Evolutionary conservation across 495 filamentous ascomycete genomes (phyloP).

Genomic region (Lophiostoma macrostomum): DNA sequence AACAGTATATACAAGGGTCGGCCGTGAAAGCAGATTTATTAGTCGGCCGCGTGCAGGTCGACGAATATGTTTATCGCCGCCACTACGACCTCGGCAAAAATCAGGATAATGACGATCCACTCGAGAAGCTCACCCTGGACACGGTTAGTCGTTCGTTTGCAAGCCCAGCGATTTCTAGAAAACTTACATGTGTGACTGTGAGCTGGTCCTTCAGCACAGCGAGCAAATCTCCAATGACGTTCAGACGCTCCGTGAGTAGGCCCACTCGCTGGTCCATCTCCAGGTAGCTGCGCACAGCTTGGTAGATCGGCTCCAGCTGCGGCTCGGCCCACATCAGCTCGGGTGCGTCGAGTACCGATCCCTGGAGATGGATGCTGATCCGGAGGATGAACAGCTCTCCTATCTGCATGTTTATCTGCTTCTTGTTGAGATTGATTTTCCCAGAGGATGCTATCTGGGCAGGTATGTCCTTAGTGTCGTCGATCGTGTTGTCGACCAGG

Average conservation of each 20-base stretch:
- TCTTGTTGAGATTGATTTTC: conserved; percentile 76
- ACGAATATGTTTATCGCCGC: conserved; percentile 94
- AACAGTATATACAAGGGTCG: neutral
- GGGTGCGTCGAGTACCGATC: conserved; percentile 92
- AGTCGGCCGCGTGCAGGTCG: conserved; percentile 76
- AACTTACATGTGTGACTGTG: conserved; percentile 72
- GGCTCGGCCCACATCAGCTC: conserved; percentile 99
- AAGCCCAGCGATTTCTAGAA: conserved; percentile 53
- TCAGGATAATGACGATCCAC: conserved; percentile 80
- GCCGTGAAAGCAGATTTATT: neutral
- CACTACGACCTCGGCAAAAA: conserved; percentile 93
- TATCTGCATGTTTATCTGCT: conserved; percentile 97
- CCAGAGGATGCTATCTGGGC: conserved; percentile 87
- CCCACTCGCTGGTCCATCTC: conserved; percentile 97
- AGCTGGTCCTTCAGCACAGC: conserved; percentile 95
- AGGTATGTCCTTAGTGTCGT: conserved; percentile 83
- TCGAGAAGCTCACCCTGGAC: conserved; percentile 31
- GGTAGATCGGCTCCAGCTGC: conserved; percentile 90
- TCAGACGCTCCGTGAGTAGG: conserved; percentile 81
- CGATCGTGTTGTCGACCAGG: conserved; percentile 87
- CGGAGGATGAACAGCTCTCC: conserved; percentile 95
- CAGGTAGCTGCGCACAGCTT: conserved; percentile 88
- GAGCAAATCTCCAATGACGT: conserved; percentile 91
- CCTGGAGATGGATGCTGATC: conserved; percentile 97
- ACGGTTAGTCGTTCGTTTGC: neutral